A percentile compares a stretch with the other conserved stretches of the same genome.
phyloP scores from a whole-genome alignment of 2,329 filamentous ascomycete species.

The Rutstroemia sydowiana region DNA sequence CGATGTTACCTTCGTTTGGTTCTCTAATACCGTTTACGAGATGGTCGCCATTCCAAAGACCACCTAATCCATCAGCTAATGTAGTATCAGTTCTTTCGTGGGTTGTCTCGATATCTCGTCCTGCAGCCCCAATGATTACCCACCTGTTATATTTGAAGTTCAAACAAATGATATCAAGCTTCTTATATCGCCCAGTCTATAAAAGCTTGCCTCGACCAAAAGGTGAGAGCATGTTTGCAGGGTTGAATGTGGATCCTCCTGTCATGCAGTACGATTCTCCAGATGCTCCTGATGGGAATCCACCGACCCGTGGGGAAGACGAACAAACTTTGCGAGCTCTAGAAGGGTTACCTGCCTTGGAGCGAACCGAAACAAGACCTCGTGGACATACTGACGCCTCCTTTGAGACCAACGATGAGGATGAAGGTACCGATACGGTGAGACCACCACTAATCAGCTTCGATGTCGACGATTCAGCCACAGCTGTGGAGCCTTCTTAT shows the following conservation, averaged over 20 bases:
- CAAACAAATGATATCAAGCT: conserved; percentile 18
- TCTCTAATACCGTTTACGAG: conserved; percentile 27
- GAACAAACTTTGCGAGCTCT: conserved; percentile 26
- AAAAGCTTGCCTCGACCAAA: conserved; percentile 24
- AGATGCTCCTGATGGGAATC: conserved; percentile 13
- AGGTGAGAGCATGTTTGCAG: conserved; percentile 25
- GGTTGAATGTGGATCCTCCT: conserved; percentile 13
- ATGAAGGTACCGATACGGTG: conserved; percentile 24
- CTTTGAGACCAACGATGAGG: conserved; percentile 23
- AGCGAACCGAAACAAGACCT: conserved; percentile 12
- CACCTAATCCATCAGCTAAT: conserved; percentile 11
- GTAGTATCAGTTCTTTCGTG: conserved; percentile 16
- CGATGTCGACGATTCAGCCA: conserved; percentile 27
- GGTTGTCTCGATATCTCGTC: conserved; percentile 12
- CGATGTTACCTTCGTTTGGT: conserved; percentile 5
- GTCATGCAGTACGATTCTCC: conserved; percentile 21
- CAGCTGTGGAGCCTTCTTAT: conserved; percentile 15
- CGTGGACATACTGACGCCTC: conserved; percentile 19
- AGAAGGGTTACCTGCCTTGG: conserved; percentile 23
- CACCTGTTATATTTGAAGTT: conserved; percentile 21
- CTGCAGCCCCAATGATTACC: conserved; percentile 22
- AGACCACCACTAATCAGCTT: conserved; percentile 30
- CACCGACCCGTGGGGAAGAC: conserved; percentile 16
- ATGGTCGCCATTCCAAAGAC: conserved; percentile 23
- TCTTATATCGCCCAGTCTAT: conserved; percentile 27